Base-by-base conservation (phyloP, 345 rosid genomes). In the Salix koriyanagi region DNA sequence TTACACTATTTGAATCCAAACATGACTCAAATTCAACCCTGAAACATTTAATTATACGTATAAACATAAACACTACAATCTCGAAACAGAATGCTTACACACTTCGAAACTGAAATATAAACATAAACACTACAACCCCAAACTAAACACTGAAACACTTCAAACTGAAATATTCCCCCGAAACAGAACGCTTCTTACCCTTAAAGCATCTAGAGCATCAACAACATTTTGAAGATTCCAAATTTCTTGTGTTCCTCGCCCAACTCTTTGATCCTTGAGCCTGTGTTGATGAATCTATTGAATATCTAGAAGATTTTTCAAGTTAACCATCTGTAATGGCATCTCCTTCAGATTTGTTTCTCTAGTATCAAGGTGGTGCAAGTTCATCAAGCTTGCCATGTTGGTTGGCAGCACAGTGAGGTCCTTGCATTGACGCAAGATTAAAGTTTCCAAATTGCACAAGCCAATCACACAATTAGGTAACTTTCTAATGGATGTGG, bases 361-460 rank as follows among this genome's bases (percentile, higher is more conserved):
- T 23, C 64, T 16, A 23, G 61, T 44, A 68, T 73, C 74, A 30
- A 79, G 74, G 46, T 42, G 69, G 10, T 26, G 25, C 39, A 79
- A 9, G 5, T 74, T 44, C 30, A 60, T 42, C 7, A 79, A 62
- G 19, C 48, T 60, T 30, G 19, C 26, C 39, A 79, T 21, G 28
- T 16, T 68, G 50, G 30, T 4, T 13, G 77, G 74, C 73, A 79
- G 28, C 74, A 73, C 62, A 58, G 8, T 5, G 2, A 79, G 44
- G 18, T 44, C 7, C 30, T 9, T 61, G 69, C 81, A 73, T 44
- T 70, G 41, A 23, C 34, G 4, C 52, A 79, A 44, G 42, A 73
- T 56, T 69, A 73, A 32, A 3, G 61, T 77, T 50, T 70, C 62
- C 69, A 77, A 48, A 60, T 77, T 64, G 50, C 56, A 46, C 61